A percentile compares a stretch with the other conserved stretches of the same genome.
These are phyloP conservation scores for Guyanaporus albipodus DNA, from an alignment of 768 basidiomycete genomes.

Conservation along the genomic window DNA sequence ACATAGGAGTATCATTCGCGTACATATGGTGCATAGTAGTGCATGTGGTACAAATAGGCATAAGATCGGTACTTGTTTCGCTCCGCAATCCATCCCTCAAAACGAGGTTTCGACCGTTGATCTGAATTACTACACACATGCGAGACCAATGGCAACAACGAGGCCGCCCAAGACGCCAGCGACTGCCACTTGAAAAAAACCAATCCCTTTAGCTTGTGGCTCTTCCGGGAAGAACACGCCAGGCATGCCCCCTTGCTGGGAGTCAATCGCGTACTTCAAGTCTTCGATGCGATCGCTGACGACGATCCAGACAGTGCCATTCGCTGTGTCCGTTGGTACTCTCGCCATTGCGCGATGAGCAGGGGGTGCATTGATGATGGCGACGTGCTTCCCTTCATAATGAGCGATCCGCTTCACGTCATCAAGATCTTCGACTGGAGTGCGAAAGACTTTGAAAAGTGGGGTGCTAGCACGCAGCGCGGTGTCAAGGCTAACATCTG, in stretches of 20 bases:
- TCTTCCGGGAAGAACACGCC: conserved; percentile 26
- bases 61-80: neutral
- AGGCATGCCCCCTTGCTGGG: conserved; percentile 31
- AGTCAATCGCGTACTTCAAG: conserved; percentile 30
- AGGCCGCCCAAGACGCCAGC: conserved; percentile 33
- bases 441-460: conserved; percentile 33
- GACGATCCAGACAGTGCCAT: conserved; percentile 29
- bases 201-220: conserved; percentile 13
- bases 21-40: conserved; percentile 5
- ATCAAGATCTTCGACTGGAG: conserved; percentile 27
- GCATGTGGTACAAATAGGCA: conserved; percentile 15
- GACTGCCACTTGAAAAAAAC: conserved; percentile 31
- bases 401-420: conserved; percentile 24
- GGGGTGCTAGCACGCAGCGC: conserved; percentile 30
- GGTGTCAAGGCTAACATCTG: conserved; percentile 24
- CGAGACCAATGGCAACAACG: conserved; percentile 28
- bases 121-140: conserved; percentile 31
- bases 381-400: conserved; percentile 31
- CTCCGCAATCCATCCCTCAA: neutral
- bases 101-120: neutral
- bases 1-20: conserved; percentile 15
- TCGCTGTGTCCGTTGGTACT: conserved; percentile 15
- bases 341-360: conserved; percentile 22
- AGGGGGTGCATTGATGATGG: conserved; percentile 24
- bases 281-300: conserved; percentile 33